A percentile compares a stretch with the other conserved stretches of the same genome.
Conservation (phyloP, 228 moss, liverwort and hornwort genomes). For the Sphagnum magellanicum region DNA sequence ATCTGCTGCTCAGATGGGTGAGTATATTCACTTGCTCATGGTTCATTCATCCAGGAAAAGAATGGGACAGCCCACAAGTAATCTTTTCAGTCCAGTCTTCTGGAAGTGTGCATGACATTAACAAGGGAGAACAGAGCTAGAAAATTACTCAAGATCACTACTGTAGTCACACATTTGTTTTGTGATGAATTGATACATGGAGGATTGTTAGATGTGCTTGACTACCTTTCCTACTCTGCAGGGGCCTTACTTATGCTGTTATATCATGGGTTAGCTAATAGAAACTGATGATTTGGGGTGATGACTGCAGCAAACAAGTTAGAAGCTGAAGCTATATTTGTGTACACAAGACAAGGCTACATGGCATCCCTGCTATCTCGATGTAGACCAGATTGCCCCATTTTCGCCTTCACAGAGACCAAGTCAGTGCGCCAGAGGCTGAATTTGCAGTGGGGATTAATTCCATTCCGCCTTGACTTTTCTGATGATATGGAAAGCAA, state of each 20-base stretch:
- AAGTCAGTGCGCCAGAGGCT: slow-evolving; percentile 72
- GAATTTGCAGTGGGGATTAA: slow-evolving; percentile 94
- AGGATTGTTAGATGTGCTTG: not conserved
- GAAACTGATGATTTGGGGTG: not conserved
- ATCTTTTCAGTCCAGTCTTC: not conserved
- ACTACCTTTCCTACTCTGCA: not conserved
- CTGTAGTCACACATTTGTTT: too few relatives aligned
- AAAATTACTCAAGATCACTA: too few relatives aligned
- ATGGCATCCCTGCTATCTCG: slow-evolving; percentile 97
- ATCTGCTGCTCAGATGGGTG: slow-evolving; percentile 89
- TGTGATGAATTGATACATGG: not conserved
- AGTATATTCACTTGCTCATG: not conserved
- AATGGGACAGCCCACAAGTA: not conserved
- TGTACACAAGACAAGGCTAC: slow-evolving; percentile 89
- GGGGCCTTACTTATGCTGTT: not conserved
- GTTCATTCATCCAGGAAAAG: not conserved
- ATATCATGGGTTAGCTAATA: not conserved
- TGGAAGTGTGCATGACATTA: not conserved
- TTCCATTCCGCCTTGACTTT: slow-evolving; percentile 93
- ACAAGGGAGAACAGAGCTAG: not conserved
- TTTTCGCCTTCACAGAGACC: slow-evolving; percentile 95
- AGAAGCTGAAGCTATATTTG: slow-evolving; percentile 94
- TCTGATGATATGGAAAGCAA: slow-evolving; percentile 94
- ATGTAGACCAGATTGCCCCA: slow-evolving; percentile 90
- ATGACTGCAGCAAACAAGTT: slow-evolving; percentile 73